Evolutionary conservation across 179 eudicot genomes (phyloP), one percentile per base, ranked within the genome.

Genomic region (Sideroxylon spinosum): DNA sequence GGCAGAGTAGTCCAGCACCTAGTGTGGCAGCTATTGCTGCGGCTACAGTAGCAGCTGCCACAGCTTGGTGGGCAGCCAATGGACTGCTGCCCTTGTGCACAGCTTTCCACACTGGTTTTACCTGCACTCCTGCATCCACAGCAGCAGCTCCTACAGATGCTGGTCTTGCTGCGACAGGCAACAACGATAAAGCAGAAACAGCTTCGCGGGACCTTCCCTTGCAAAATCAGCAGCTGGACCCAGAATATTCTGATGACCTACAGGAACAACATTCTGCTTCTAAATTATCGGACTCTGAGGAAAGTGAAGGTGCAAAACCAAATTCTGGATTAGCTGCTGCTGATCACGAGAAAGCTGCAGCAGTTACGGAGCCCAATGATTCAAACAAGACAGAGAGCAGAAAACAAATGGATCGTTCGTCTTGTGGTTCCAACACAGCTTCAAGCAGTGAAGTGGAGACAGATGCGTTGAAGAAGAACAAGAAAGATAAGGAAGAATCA

Each of bases 61-160:
- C 95, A 69, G 93, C 99, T 49, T 95, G 99, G 99, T 95, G 99
- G 99, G 90, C 97, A 17, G 87, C 99, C 55, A 90, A 95, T 82
- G 99, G 99, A 50, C 81, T 95, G 69, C 78, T 91, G 37, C 94
- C 98, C 62, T 49, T 87, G 29, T 88, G 90, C 83, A 77, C 89
- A 85, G 90, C 96, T 28, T 82, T 84, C 80, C 89, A 84, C 76
- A 62, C 87, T 61, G 91, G 88, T 46, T 88, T 81, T 78, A 78
- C 86, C 63, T 87, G 82, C 81, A 78, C 88, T 74, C 84, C 92
- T 79, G 79, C 85, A 57, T 74, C 79, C 12, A 73, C 87, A 65
- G 19, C 78, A 20, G 73, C 80, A 73, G 67, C 82, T 78, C 83
- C 86, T 64, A 50, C 71, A 74, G 82, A 76, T 65, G 70, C 56